Base-by-base conservation (phyloP, 805 yeast genomes). In the Nakazawaea wyomingensis region DNA sequence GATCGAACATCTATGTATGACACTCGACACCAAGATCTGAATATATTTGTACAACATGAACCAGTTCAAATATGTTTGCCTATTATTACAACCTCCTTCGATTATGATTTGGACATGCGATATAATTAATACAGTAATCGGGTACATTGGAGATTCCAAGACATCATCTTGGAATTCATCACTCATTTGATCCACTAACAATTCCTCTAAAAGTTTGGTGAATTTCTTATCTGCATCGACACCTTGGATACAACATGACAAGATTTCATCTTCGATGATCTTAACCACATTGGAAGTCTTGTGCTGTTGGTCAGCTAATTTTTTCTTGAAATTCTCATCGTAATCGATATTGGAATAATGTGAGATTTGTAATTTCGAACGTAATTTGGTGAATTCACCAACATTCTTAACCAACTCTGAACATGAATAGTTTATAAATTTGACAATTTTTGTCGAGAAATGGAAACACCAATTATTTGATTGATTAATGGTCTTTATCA, bases 371-470 rank as follows among this genome's bases (percentile, higher is more conserved):
- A 39, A 39, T 17, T 34, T 30, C 2, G 9, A 4, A 4, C 47
- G 17, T 13, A 44, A 38, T n/a, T 27, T 16, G 5, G 43, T 29
- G 24, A 44, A 39, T 18, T 39, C 43, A 11, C 30, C 20, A 13
- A 39, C 34, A 14, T 29, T 34, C 22, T 39, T 39, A 5, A 39
- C 40, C 37, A 44, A 24, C 11, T 39, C 43, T 19, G 29, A 26
- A 29, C 43, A 44, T 11, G 43, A 34, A 31, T 38, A 39, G 22
- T 39, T 44, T 22, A 44, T 30, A 19, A 33, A 44, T 29, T 44
- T 44, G 11, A 39, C 40, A 17, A 44, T 30, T 14, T 39, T 44
- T 3, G 33, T 22, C 1, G 47, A 39, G 21, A 44, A 44, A 34
- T 44, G 47, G 11, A 10, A 13, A 24, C 24, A 43, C 46, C 46